phyloP scores from a whole-genome alignment of 2,329 filamentous ascomycete genomes.

The Didymella glomerata region DNA sequence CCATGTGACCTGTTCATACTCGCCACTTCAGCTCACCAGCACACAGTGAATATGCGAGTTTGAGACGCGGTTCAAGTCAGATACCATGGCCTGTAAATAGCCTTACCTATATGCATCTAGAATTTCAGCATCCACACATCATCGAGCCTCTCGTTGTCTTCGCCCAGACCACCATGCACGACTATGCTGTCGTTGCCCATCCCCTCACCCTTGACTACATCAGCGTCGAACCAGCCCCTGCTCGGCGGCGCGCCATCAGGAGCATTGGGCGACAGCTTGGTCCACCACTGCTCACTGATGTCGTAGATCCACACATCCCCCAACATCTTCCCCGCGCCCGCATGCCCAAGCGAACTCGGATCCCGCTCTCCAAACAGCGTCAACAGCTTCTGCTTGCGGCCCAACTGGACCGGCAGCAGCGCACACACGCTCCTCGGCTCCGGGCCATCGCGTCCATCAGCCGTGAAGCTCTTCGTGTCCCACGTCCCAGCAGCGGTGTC shows the following conservation, averaged over 20 bases:
- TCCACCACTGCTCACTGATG: conserved; percentile 48
- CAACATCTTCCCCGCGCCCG: conserved; percentile 65
- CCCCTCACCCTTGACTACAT: conserved; percentile 46
- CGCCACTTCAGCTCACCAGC: no score
- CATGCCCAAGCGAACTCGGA: conserved; percentile 62
- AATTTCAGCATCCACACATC: conserved; percentile 60
- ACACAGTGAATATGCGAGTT: no score
- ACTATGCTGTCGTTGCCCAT: conserved; percentile 51
- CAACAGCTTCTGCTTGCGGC: conserved; percentile 52
- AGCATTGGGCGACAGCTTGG: conserved; percentile 32
- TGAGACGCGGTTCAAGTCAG: no score
- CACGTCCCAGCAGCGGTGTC: conserved; percentile 52
- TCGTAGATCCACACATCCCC: conserved; percentile 61
- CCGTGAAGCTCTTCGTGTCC: conserved; percentile 48
- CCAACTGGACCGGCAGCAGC: conserved; percentile 54
- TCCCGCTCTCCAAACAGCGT: conserved; percentile 65
- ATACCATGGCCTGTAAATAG: no score
- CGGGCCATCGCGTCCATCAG: conserved; percentile 59
- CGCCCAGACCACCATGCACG: conserved; percentile 61
- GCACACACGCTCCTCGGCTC: conserved; percentile 60
- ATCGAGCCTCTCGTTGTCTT: conserved; percentile 60
- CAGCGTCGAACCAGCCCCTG: conserved; percentile 65
- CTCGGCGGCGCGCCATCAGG: conserved; percentile 49
- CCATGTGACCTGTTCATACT: no score
- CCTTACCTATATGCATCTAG: conserved; percentile 3